Base-by-base conservation (phyloP, 345 rosid species). In the Corchorus capsularis region DNA sequence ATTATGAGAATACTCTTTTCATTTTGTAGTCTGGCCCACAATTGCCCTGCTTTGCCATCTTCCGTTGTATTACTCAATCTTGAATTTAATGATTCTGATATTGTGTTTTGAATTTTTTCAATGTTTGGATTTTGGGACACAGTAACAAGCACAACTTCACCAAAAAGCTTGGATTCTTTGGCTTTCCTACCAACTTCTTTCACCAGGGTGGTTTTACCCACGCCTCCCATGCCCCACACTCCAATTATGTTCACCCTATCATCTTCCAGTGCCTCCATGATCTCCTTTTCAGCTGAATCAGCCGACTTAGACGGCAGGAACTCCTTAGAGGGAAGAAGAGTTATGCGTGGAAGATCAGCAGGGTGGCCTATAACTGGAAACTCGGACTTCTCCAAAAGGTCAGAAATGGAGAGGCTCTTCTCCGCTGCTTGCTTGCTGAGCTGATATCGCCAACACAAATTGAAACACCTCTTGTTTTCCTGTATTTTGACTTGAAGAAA, bases 131-230 rank as follows among this genome's bases (percentile, higher is more conserved):
- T 32, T 12, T 69, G 55, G 8, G 75, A 53, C 41, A 79, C 5
- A 0, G 4, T 15, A 5, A 3, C 74, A 5, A 37, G 52, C 14
- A 79, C 8, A 39, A 75, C 75, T n/a, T 17, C 0, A 8, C 69
- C 45, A 39, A 79, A 69, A 1, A 63, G 5, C 39, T 4, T 63
- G 10, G 1, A 8, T 34, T 63, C 45, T 35, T 0, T 32, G 12
- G 45, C 41, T 17, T 17, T 15, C 3, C 17, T 71, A 1, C 7
- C 72, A 0, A 69, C 45, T 75, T 27, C 74, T 32, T 53, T 63
- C 17, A 63, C 82, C 60, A 75, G 17, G 37, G 79, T 75, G 9
- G 77, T 78, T 8, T 78, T 72, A 14, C 81, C 77, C 1, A 72
- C 57, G 0, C 77, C 76, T 0, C 55, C 19, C 65, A 27, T 50